Conservation (phyloP, 2,329 filamentous ascomycete genomes). For the Albophoma yamanashiensis region DNA sequence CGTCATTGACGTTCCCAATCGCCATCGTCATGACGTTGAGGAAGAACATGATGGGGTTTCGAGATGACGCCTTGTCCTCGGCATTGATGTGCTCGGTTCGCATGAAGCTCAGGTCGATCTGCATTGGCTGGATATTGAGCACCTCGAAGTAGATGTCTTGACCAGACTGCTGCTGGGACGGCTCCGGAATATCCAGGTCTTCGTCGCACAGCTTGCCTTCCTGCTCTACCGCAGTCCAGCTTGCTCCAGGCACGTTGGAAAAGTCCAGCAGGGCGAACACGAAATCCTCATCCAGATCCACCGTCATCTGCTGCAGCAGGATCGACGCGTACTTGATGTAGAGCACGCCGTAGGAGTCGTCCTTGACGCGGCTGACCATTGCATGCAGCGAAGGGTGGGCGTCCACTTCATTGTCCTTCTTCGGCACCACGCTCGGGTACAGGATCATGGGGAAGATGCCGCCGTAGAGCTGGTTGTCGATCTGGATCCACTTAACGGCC, state of each 20-base stretch:
- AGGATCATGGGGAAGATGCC: slow-evolving; percentile 96
- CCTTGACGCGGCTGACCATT: slow-evolving; percentile 89
- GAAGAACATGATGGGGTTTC: slow-evolving; percentile 96
- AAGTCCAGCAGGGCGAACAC: slow-evolving; percentile 95
- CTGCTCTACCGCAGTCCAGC: slow-evolving; percentile 57
- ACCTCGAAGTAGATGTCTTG: slow-evolving; percentile 98
- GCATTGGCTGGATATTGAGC: slow-evolving; percentile 95
- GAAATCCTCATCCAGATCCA: slow-evolving; percentile 97
- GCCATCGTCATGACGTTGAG: slow-evolving; percentile 99
- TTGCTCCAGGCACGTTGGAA: slow-evolving; percentile 81
- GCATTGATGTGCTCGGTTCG: slow-evolving; percentile 93
- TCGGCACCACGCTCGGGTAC: slow-evolving; percentile 95
- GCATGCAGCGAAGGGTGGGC: slow-evolving; percentile 89
- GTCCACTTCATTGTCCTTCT: slow-evolving; percentile 92
- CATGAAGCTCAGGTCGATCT: slow-evolving; percentile 93
- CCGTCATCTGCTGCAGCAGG: slow-evolving; percentile 91
- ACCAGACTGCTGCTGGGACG: slow-evolving; percentile 69
- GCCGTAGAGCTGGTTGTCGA: slow-evolving; percentile 97
- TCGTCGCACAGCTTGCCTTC: slow-evolving; percentile 86
- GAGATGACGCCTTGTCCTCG: slow-evolving; percentile 82
- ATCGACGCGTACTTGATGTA: slow-evolving; percentile 98
- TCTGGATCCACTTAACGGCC: slow-evolving; percentile 96
- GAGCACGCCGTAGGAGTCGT: slow-evolving; percentile 93
- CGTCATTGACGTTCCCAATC: slow-evolving; percentile 97
- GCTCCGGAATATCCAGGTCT: slow-evolving; percentile 82